phyloP scores from a whole-genome alignment of 2,329 filamentous ascomycete genomes.

The Cryphonectria parasitica region DNA sequence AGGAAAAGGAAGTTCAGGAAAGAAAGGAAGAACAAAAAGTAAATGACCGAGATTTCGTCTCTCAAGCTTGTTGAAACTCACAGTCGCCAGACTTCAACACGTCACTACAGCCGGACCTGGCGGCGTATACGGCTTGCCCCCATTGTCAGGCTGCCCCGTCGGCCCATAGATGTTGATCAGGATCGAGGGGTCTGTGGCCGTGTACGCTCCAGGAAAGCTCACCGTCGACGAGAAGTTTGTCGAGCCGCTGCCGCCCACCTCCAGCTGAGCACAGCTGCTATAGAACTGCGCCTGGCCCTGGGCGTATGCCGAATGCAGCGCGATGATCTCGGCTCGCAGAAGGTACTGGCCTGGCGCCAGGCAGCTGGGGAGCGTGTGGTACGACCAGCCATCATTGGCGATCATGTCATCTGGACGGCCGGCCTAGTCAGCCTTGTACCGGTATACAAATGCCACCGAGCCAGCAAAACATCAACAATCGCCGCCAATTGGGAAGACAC shows the following conservation, averaged over 20 bases:
- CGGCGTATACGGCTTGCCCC: slow-evolving; percentile 44
- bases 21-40: background rate
- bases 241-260: slow-evolving; percentile 43
- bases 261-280: slow-evolving; percentile 48
- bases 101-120: slow-evolving; percentile 42
- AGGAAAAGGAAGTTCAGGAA: background rate
- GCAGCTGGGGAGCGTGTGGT: slow-evolving; percentile 54
- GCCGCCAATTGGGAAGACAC: background rate
- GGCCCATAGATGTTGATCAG: slow-evolving; percentile 52
- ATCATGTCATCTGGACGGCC: slow-evolving; percentile 43
- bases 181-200: slow-evolving; percentile 49
- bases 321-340: slow-evolving; percentile 57
- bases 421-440: background rate
- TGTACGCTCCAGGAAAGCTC: slow-evolving; percentile 51
- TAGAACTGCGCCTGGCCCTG: slow-evolving; percentile 48
- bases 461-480: background rate
- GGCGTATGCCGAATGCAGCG: slow-evolving; percentile 52
- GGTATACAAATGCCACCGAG: background rate
- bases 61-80: background rate
- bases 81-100: slow-evolving; percentile 33
- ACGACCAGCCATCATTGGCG: slow-evolving; percentile 48
- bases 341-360: slow-evolving; percentile 59
- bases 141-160: slow-evolving; percentile 46
- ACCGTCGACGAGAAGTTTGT: slow-evolving; percentile 42
- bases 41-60: background rate